A percentile compares a stretch with the other conserved stretches of the same genome.
phyloP scores from a whole-genome alignment of 441 rosid species.

The Erysimum cheiri region DNA sequence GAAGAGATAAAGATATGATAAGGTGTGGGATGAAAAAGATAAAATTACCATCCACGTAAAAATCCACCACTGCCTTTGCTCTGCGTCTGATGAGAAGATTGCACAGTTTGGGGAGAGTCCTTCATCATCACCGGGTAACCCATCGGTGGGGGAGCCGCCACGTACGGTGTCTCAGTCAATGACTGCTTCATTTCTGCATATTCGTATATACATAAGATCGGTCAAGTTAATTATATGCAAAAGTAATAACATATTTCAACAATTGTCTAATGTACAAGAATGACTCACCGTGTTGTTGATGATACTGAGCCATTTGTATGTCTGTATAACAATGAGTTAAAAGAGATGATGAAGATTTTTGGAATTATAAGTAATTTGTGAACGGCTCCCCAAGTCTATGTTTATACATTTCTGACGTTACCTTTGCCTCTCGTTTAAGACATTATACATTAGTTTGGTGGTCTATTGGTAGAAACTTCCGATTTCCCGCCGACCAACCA shows the following conservation, averaged over 20 bases:
- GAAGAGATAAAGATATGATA: not conserved
- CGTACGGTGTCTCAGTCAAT: constrained; percentile 27
- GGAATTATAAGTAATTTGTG: not conserved
- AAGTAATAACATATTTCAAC: not conserved
- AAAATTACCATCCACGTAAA: constrained; percentile 35
- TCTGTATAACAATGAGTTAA: not conserved
- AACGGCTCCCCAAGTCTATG: not conserved
- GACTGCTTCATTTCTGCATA: constrained; percentile 31
- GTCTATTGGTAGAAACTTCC: constrained; percentile 15
- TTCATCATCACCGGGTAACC: constrained; percentile 25
- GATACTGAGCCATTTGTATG: constrained; percentile 20
- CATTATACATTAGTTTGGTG: not conserved
- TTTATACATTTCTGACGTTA: constrained; percentile 13
- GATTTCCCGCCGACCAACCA: constrained; percentile 15
- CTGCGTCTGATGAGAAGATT: constrained; percentile 23
- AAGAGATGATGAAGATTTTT: constrained; percentile 5
- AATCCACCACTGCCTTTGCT: constrained; percentile 36
- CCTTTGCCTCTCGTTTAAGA: constrained; percentile 17
- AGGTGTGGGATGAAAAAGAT: not conserved
- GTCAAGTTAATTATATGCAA: not conserved
- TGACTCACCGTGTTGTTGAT: constrained; percentile 24
- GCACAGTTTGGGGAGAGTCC: constrained; percentile 27
- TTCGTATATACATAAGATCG: not conserved
- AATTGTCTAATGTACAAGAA: not conserved
- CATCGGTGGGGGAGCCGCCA: constrained; percentile 25